These are phyloP conservation scores for Alternaria sp. DNA, from an alignment of 2,329 filamentous ascomycete species.

Conservation along the genomic window DNA sequence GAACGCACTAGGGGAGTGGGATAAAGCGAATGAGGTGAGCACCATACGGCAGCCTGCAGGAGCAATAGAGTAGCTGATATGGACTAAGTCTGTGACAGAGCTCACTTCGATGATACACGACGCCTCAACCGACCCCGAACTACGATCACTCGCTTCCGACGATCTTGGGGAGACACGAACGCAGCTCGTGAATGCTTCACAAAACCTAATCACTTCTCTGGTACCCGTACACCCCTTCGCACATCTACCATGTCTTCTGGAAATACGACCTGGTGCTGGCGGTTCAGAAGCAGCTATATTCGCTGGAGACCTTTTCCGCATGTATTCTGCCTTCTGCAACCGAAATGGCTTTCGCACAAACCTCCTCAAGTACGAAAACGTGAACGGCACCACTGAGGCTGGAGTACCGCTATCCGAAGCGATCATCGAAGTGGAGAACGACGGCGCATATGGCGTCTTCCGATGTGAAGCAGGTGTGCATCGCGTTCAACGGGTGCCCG, in stretches of 20 bases:
- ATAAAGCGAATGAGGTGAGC: slow-evolving; percentile 65
- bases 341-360: slow-evolving; percentile 71
- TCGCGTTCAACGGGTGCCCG: slow-evolving; percentile 90
- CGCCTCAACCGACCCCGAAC: slow-evolving; percentile 65
- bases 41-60: not conserved
- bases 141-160: slow-evolving; percentile 67
- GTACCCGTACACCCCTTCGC: slow-evolving; percentile 92
- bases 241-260: slow-evolving; percentile 86
- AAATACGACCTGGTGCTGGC: slow-evolving; percentile 90
- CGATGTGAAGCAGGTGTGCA: slow-evolving; percentile 93
- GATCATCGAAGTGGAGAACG: slow-evolving; percentile 80
- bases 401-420: slow-evolving; percentile 84
- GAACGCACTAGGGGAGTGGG: slow-evolving; percentile 64
- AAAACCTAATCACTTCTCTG: slow-evolving; percentile 76
- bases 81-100: slow-evolving; percentile 66
- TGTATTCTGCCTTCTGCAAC: slow-evolving; percentile 85
- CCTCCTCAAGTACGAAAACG: slow-evolving; percentile 81
- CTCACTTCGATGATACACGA: slow-evolving; percentile 81
- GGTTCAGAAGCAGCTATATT: slow-evolving; percentile 93
- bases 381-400: slow-evolving; percentile 68
- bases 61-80: slow-evolving; percentile 28
- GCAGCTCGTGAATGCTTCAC: slow-evolving; percentile 70
- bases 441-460: slow-evolving; percentile 82
- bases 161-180: slow-evolving; percentile 75
- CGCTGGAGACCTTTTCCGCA: slow-evolving; percentile 83